Evolutionary conservation across 225 moss, liverwort and hornwort species (phyloP), one percentile per base, ranked within the genome.

Genomic region (Bryoerythrophyllum caledonicum): DNA sequence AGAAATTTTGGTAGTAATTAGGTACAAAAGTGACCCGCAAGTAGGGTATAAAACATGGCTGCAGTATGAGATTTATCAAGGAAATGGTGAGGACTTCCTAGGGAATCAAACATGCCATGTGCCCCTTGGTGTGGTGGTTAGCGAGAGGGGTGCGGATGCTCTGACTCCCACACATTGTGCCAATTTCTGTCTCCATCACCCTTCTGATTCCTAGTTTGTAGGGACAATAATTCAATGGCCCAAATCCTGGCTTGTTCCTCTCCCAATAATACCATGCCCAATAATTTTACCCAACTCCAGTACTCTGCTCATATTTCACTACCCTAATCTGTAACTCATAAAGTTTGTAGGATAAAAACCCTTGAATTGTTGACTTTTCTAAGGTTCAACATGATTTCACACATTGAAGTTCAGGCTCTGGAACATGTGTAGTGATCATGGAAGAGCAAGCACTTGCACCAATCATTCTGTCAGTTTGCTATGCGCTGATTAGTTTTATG

Each of bases 141-240:
- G n/a, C n/a, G n/a, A n/a, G n/a, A n/a, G n/a, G n/a, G n/a, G n/a
- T n/a, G n/a, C n/a, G n/a, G n/a, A n/a, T n/a, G n/a, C n/a, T n/a
- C n/a, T n/a, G n/a, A n/a, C n/a, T n/a, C n/a, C n/a, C n/a, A n/a
- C 5, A 44, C 13, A 2, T 19, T 23, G 17, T 15, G 27, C 19
- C 27, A 27, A 0, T 19, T 16, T 66, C 14, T 34, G 2, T 60
- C 28, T 43, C 27, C 27, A 20, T 21, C 10, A 51, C 34, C 49
- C 54, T 27, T 5, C 1, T 21, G 17, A 67, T 56, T 63, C 77
- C 73, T 35, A 23, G 63, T 55, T 78, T 62, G 1, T 0, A 15
- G 63, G 73, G 46, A 32, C 63, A 73, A 78, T 82, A 78, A 82
- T 82, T 49, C 69, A 63, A 6, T 54, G 55, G 55, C 27, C 23